Percentiles rank a stretch among this genome's conserved stretches.
Evolutionary conservation across 176 grass and related monocot species (phyloP).

Genomic region (Triticum monococcum): DNA sequence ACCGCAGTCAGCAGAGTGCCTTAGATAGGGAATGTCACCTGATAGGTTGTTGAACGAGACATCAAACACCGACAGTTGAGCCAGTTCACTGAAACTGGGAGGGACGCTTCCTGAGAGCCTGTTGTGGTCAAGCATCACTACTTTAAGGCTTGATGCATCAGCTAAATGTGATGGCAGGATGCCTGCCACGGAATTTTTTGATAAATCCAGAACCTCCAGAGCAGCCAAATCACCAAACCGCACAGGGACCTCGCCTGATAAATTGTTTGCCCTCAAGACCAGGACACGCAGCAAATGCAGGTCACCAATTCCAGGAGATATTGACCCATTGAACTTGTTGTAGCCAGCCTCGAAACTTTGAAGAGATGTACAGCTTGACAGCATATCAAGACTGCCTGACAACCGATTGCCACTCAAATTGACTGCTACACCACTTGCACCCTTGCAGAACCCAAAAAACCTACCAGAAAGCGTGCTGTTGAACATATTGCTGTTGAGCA

Average conservation of each 20-base stretch:
- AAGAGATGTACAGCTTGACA: slow-evolving; percentile 40
- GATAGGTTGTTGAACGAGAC: slow-evolving; percentile 73
- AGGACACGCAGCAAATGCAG: slow-evolving; percentile 45
- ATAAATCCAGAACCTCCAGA: slow-evolving; percentile 52
- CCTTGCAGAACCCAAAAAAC: slow-evolving; percentile 43
- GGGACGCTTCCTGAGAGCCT: slow-evolving; percentile 55
- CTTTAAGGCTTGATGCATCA: slow-evolving; percentile 36
- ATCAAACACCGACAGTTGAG: slow-evolving; percentile 37
- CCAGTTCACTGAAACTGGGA: slow-evolving; percentile 40
- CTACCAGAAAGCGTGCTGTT: slow-evolving; percentile 31
- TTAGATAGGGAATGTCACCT: slow-evolving; percentile 56
- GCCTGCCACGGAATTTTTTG: slow-evolving; percentile 47
- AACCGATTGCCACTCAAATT: slow-evolving; percentile 52
- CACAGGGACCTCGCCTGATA: slow-evolving; percentile 42
- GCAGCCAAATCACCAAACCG: slow-evolving; percentile 40
- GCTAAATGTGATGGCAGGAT: slow-evolving; percentile 43
- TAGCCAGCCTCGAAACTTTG: slow-evolving; percentile 46
- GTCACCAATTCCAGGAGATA: slow-evolving; percentile 15
- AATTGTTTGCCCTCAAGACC: slow-evolving; percentile 51
- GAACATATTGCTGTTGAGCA: slow-evolving; percentile 44
- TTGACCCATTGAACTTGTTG: slow-evolving; percentile 38
- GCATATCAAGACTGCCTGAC: slow-evolving; percentile 31
- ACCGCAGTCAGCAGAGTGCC: slow-evolving; percentile 37
- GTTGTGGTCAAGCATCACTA: slow-evolving; percentile 55
- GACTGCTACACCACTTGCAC: slow-evolving; percentile 21